phyloP scores from a whole-genome alignment of 148 eudicot genomes.

The Fagopyrum tataricum region DNA sequence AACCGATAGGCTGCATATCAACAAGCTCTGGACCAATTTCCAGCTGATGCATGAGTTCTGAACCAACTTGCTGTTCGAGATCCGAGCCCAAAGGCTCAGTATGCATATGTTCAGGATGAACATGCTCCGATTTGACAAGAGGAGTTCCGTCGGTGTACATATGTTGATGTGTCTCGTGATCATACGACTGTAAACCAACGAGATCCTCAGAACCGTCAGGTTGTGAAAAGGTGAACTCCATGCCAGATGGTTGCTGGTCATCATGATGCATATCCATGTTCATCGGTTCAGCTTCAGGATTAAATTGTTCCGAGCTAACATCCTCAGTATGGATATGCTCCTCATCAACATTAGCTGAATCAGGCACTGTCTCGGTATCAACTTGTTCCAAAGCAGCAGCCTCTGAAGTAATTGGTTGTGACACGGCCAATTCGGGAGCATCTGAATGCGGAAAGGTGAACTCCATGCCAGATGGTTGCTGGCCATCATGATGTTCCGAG shows the following conservation, averaged over 20 bases:
- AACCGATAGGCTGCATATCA: background rate
- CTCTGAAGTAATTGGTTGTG: slow-evolving; percentile 14
- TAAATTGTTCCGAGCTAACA: background rate
- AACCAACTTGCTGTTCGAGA: slow-evolving; percentile 15
- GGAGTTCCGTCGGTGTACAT: background rate
- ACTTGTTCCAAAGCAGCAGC: slow-evolving; percentile 17
- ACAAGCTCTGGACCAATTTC: too few species aligned
- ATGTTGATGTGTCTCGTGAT: slow-evolving; percentile 13
- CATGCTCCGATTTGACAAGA: slow-evolving; percentile 12
- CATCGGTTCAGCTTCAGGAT: background rate
- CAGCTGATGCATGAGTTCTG: background rate
- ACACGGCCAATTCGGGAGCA: too few species aligned
- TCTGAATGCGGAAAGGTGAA: too few species aligned
- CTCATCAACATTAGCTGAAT: background rate
- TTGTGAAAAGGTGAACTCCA: background rate
- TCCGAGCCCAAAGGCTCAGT: slow-evolving; percentile 19
- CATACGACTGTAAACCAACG: slow-evolving; percentile 19
- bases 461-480: too few species aligned
- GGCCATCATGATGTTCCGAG: background rate
- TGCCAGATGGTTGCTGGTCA: too few species aligned
- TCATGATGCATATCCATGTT: too few species aligned
- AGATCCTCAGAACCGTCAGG: slow-evolving; percentile 4
- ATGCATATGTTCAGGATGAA: slow-evolving; percentile 20
- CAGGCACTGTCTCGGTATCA: background rate
- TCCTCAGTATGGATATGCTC: background rate